Conservation (phyloP, 257 asterid species). For the Solanum lignicaule region DNA sequence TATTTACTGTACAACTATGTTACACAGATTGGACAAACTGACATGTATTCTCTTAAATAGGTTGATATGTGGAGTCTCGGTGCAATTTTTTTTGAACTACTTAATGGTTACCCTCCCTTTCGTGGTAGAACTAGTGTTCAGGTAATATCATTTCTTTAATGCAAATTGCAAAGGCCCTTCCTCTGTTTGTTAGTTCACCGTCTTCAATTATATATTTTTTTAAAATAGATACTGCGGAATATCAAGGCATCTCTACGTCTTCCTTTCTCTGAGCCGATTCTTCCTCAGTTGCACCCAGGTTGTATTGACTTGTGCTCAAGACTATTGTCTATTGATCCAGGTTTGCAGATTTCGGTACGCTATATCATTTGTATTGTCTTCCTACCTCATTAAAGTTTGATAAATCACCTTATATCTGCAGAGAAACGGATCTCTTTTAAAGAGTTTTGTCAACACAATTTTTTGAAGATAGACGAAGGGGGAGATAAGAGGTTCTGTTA, state of each 20-base stretch:
- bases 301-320: conserved; percentile 36
- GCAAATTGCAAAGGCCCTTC: background rate
- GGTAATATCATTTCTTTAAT: conserved; percentile 13
- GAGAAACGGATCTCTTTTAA: conserved; percentile 36
- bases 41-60: conserved; percentile 8
- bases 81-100: conserved; percentile 47
- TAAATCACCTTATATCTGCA: conserved; percentile 15
- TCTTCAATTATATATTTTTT: background rate
- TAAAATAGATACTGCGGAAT: conserved; percentile 33
- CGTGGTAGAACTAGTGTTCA: conserved; percentile 37
- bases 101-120: conserved; percentile 48
- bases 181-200: background rate
- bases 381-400: background rate
- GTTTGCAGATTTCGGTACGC: conserved; percentile 1
- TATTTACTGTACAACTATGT: background rate
- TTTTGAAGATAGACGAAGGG: conserved; percentile 5
- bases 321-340: conserved; percentile 38
- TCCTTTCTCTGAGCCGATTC: conserved; percentile 25
- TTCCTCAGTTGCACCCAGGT: conserved; percentile 27
- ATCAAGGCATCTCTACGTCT: conserved; percentile 26
- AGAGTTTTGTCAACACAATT: conserved; percentile 33
- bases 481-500: background rate
- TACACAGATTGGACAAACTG: background rate
- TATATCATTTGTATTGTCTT: background rate
- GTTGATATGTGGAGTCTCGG: conserved; percentile 58